These are phyloP conservation scores for Ascochyta koolunga DNA, from an alignment of 2,329 filamentous ascomycete species.

Conservation along the genomic window DNA sequence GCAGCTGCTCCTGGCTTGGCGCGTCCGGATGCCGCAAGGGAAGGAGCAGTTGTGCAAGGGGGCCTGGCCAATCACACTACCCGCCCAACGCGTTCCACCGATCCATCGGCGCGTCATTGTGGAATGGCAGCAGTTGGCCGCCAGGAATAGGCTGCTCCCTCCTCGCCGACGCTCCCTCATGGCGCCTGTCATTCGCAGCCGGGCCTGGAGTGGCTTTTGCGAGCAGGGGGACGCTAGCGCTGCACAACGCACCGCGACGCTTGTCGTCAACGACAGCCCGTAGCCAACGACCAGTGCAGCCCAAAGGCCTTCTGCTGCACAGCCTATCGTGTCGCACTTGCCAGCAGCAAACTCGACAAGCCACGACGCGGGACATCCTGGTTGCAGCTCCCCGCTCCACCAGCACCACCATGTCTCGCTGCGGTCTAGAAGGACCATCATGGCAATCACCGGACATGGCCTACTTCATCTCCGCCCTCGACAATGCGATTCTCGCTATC, in stretches of 20 bases:
- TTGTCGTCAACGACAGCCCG: constrained; percentile 8
- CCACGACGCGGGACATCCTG: constrained; percentile 23
- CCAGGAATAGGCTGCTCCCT: constrained; percentile 28
- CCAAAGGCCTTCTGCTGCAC: constrained; percentile 15
- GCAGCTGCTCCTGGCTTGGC: constrained; percentile 16
- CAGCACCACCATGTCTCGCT: constrained; percentile 8
- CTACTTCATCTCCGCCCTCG: constrained; percentile 4
- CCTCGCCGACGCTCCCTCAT: constrained; percentile 7
- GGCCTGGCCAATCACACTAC: constrained; percentile 27
- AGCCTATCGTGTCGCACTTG: constrained; percentile 18
- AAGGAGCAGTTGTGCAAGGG: constrained; percentile 34
- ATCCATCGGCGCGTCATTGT: constrained; percentile 22
- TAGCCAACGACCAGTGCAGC: constrained; percentile 3
- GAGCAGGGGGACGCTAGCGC: neutral
- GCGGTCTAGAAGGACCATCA: constrained; percentile 14
- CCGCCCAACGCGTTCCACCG: constrained; percentile 24
- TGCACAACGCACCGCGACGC: constrained; percentile 14
- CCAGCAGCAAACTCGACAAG: constrained; percentile 27
- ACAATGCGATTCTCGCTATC: constrained; percentile 9
- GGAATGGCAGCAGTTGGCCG: constrained; percentile 1
- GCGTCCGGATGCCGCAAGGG: constrained; percentile 28
- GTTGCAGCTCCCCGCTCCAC: constrained; percentile 25
- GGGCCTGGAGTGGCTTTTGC: constrained; percentile 10
- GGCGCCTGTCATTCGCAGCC: constrained; percentile 23
- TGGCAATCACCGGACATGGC: constrained; percentile 14